These are phyloP conservation scores for Alternaria brassicicola DNA, from an alignment of 2,329 filamentous ascomycete genomes.

Conservation along the genomic window DNA sequence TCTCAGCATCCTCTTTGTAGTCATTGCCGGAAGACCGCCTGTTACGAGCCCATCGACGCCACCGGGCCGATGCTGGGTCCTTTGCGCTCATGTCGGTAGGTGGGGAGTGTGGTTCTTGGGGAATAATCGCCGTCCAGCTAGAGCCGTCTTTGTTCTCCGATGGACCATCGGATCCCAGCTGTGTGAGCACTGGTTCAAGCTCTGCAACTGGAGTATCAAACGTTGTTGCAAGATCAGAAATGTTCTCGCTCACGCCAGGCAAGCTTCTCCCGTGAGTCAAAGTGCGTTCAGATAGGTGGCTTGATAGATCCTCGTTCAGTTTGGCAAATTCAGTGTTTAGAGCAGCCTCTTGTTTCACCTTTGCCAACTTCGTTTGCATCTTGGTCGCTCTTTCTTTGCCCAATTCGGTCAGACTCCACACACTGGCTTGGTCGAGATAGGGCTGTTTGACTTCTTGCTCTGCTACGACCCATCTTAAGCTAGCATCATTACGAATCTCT, in stretches of 20 bases:
- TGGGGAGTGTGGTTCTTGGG: too few relatives aligned
- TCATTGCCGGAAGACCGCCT: too few relatives aligned
- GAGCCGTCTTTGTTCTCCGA: background rate
- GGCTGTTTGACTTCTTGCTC: slow-evolving; percentile 73
- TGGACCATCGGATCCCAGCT: background rate
- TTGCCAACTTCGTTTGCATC: background rate
- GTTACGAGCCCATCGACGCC: too few relatives aligned
- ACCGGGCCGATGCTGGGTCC: too few relatives aligned
- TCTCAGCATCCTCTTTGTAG: too few relatives aligned
- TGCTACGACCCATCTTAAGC: slow-evolving; percentile 88
- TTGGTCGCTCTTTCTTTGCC: background rate
- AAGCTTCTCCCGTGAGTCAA: background rate
- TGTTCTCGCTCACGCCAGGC: background rate
- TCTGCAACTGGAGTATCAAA: background rate
- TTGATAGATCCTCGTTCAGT: background rate
- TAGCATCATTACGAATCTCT: slow-evolving; percentile 83
- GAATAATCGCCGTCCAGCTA: background rate
- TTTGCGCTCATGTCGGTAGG: too few relatives aligned
- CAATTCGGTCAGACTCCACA: background rate
- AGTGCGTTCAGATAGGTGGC: background rate
- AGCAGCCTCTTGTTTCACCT: background rate
- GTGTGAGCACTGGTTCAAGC: background rate
- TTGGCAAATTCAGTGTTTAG: background rate
- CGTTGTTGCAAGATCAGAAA: background rate
- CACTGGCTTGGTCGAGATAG: slow-evolving; percentile 74